These are phyloP conservation scores for Bathelium albidoporum DNA, from an alignment of 495 filamentous ascomycete genomes.

Conservation along the genomic window DNA sequence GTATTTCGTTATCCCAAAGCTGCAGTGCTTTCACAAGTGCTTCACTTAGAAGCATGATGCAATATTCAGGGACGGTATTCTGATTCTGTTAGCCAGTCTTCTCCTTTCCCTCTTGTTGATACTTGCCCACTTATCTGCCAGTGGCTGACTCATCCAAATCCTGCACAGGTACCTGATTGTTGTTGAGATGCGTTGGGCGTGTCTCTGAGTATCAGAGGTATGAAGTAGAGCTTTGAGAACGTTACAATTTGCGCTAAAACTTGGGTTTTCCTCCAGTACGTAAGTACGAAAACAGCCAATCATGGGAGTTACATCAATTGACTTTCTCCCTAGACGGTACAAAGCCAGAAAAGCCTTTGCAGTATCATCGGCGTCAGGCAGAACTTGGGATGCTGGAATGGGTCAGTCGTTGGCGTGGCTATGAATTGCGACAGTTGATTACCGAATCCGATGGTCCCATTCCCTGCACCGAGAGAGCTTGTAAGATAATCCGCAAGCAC, in stretches of 20 bases:
- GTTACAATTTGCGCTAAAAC: constrained; percentile 1
- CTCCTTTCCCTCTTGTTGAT: too few relatives aligned
- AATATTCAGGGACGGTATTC: not conserved
- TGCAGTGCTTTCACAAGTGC: not conserved
- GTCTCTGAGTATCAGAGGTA: too few relatives aligned
- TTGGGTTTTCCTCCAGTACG: constrained; percentile 26
- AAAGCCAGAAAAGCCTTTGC: constrained; percentile 30
- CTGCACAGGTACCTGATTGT: not conserved
- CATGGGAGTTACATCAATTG: constrained; percentile 8
- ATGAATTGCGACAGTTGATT: not conserved
- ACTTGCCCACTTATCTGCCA: not conserved
- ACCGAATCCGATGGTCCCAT: not conserved
- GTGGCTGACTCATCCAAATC: not conserved
- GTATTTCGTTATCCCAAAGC: not conserved
- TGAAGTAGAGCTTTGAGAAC: not conserved
- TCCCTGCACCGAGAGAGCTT: not conserved
- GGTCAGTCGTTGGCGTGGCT: not conserved
- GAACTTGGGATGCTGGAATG: constrained; percentile 19
- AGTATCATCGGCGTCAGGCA: constrained; percentile 37
- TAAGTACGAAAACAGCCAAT: constrained; percentile 34
- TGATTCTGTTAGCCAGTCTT: too few relatives aligned
- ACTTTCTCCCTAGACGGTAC: constrained; percentile 20
- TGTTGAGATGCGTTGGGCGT: not conserved
- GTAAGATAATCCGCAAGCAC: not conserved
- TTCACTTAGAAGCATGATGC: not conserved